Conservation (phyloP, 1,284 basidiomycete genomes). For the Malassezia restricta region DNA sequence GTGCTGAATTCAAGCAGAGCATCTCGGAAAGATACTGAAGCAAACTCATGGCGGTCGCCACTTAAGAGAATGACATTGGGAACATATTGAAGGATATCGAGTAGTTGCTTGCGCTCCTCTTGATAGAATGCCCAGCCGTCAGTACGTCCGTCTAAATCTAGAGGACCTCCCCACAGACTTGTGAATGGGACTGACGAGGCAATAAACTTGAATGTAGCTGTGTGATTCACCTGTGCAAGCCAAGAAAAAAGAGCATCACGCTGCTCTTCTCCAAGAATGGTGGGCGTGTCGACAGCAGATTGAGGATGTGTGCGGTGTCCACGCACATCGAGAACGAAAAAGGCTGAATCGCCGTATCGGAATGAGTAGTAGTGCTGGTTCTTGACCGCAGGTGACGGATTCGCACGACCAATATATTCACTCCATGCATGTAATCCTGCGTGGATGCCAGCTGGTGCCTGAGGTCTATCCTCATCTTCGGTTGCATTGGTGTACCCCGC, state of each 20-base stretch:
- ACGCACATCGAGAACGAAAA: slow-evolving; percentile 68
- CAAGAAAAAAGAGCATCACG: slow-evolving; percentile 57
- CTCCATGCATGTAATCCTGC: slow-evolving; percentile 58
- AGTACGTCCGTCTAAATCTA: slow-evolving; percentile 52
- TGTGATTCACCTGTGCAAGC: slow-evolving; percentile 58
- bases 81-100: slow-evolving; percentile 50
- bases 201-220: slow-evolving; percentile 69
- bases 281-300: slow-evolving; percentile 49
- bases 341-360: slow-evolving; percentile 46
- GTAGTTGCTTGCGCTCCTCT: slow-evolving; percentile 52
- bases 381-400: slow-evolving; percentile 52
- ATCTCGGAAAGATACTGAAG: slow-evolving; percentile 48
- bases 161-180: slow-evolving; percentile 57
- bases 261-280: slow-evolving; percentile 64
- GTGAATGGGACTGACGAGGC: slow-evolving; percentile 67
- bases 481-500: slow-evolving; percentile 3
- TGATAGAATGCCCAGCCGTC: slow-evolving; percentile 62
- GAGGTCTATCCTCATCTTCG: slow-evolving; percentile 50
- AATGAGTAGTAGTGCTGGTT: slow-evolving; percentile 54
- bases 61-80: slow-evolving; percentile 58
- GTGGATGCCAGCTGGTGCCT: slow-evolving; percentile 33
- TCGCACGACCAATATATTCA: slow-evolving; percentile 59
- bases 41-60: slow-evolving; percentile 66
- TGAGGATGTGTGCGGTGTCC: slow-evolving; percentile 54
- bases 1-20: slow-evolving; percentile 54